phyloP scores from a whole-genome alignment of 225 moss, liverwort and hornwort genomes.

The Pseudisothecium myosuroides region DNA sequence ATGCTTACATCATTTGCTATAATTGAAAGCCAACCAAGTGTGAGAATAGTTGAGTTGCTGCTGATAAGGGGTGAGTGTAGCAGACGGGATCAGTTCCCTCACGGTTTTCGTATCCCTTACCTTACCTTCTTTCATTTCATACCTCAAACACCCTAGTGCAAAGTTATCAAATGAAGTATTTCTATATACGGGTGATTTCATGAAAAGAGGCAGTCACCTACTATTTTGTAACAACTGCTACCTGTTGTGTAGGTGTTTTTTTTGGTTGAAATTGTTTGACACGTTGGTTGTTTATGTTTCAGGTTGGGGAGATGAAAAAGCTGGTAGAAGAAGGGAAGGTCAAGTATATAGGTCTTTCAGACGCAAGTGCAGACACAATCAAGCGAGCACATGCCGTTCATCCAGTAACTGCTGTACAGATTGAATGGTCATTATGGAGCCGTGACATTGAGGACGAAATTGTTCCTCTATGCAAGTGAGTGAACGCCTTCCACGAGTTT shows the following conservation, averaged over 20 bases:
- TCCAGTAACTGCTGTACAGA: conserved; percentile 32
- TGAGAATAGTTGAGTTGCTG: not conserved
- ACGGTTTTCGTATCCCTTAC: not conserved
- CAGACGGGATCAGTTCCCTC: not conserved
- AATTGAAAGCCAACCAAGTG: not conserved
- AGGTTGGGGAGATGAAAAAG: conserved; percentile 56
- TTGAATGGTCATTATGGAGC: conserved; percentile 37
- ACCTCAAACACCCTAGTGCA: not conserved
- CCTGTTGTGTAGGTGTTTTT: not conserved
- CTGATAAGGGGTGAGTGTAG: not conserved
- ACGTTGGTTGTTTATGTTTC: not conserved
- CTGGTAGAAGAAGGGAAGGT: conserved; percentile 59
- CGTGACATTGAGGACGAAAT: conserved; percentile 30
- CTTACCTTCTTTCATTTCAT: not conserved
- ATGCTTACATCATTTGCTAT: not conserved
- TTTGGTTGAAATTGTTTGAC: not conserved
- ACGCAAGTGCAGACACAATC: conserved; percentile 28
- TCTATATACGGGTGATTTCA: not conserved
- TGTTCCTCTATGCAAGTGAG: conserved; percentile 37
- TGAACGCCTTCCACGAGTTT: not conserved
- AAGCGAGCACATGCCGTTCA: conserved; percentile 38
- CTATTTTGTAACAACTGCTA: not conserved
- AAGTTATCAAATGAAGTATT: not conserved
- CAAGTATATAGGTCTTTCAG: conserved; percentile 48
- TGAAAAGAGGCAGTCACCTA: not conserved